A percentile compares a stretch with the other conserved stretches of the same genome.
phyloP scores from a whole-genome alignment of 2,329 filamentous ascomycete genomes.

The Apiospora sp. region DNA sequence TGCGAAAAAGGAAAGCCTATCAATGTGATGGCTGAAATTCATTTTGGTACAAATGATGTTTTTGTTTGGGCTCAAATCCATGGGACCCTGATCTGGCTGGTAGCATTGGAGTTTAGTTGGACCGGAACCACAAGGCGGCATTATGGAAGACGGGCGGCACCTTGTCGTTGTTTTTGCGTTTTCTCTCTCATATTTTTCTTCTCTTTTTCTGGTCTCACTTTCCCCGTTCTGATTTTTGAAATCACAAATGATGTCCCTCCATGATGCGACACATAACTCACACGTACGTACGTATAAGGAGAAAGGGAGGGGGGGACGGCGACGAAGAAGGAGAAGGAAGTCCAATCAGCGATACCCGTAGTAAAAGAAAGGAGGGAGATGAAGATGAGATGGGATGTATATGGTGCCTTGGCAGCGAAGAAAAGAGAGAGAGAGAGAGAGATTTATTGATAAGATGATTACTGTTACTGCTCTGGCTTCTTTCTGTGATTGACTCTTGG shows the following conservation, averaged over 20 bases:
- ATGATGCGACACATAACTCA: neutral
- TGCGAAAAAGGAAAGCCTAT: constrained; percentile 1
- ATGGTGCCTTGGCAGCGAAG: neutral
- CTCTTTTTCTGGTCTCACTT: neutral
- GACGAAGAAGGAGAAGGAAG: neutral
- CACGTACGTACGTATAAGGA: constrained; percentile 1
- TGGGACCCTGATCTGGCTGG: neutral
- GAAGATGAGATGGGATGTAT: neutral
- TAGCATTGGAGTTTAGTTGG: constrained; percentile 17
- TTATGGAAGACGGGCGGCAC: neutral
- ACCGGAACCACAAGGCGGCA: neutral
- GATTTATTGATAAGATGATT: constrained; percentile 15
- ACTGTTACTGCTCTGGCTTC: neutral
- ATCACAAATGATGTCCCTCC: neutral
- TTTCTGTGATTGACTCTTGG: neutral
- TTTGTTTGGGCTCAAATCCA: neutral
- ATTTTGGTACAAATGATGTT: neutral
- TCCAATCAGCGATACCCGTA: neutral
- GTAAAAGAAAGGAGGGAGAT: neutral
- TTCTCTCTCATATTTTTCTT: neutral
- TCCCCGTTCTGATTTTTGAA: neutral
- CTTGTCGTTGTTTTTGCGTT: neutral
- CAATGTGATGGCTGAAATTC: neutral
- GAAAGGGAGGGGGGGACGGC: neutral
- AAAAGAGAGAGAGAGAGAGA: neutral